phyloP scores from a whole-genome alignment of 768 basidiomycete species.

The Dendrothele bispora region DNA sequence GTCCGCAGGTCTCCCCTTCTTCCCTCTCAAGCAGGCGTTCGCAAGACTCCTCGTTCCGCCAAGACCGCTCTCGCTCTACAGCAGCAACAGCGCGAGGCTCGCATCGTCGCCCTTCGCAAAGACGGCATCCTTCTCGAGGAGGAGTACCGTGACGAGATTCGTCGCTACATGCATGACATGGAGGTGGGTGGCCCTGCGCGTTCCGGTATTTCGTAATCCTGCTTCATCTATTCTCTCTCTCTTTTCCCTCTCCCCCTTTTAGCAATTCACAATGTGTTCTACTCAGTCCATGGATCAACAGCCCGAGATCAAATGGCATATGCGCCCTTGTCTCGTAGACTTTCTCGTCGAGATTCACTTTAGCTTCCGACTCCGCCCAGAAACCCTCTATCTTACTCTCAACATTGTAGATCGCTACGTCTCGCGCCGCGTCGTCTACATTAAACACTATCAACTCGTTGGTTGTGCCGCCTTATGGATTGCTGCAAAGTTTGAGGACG shows the following conservation, averaged over 20 bases:
- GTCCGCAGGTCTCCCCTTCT: slow-evolving; percentile 55
- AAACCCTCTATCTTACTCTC: slow-evolving; percentile 96
- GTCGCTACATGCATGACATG: slow-evolving; percentile 95
- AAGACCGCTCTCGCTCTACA: slow-evolving; percentile 62
- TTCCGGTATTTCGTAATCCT: slow-evolving; percentile 10
- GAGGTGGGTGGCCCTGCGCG: slow-evolving; percentile 84
- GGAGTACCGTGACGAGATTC: slow-evolving; percentile 93
- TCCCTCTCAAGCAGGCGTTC: slow-evolving; percentile 47
- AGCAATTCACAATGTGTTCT: slow-evolving; percentile 82
- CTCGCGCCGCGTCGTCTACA: slow-evolving; percentile 96
- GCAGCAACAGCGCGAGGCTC: slow-evolving; percentile 62
- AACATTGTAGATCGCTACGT: slow-evolving; percentile 99
- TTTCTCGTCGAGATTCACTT: slow-evolving; percentile 99
- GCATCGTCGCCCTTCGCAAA: slow-evolving; percentile 65
- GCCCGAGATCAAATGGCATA: slow-evolving; percentile 98
- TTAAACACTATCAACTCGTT: slow-evolving; percentile 99
- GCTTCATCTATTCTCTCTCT: slow-evolving; percentile 15
- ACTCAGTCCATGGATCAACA: slow-evolving; percentile 98
- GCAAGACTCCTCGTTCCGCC: slow-evolving; percentile 66
- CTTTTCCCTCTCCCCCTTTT: slow-evolving; percentile 9
- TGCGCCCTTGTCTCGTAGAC: slow-evolving; percentile 98
- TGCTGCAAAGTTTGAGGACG: slow-evolving; percentile 98
- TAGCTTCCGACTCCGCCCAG: slow-evolving; percentile 95
- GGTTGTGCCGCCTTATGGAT: slow-evolving; percentile 99
- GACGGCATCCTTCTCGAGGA: slow-evolving; percentile 86